A percentile compares a stretch with the other conserved stretches of the same genome.
These are phyloP conservation scores for Talaromyces funiculosus DNA, from an alignment of 2,329 filamentous ascomycete species.

Conservation along the genomic window DNA sequence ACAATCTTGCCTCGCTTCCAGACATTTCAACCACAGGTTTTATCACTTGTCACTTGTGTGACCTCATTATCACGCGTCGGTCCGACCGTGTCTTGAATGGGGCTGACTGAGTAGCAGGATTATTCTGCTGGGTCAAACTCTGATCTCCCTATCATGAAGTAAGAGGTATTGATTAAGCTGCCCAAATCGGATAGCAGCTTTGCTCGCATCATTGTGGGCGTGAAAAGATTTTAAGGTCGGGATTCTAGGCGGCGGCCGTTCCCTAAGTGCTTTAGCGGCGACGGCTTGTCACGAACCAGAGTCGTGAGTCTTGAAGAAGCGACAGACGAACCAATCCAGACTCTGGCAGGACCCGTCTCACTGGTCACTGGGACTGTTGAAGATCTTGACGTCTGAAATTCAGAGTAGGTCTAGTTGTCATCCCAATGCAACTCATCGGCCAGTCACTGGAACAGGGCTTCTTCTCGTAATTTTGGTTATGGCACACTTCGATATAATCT, in stretches of 20 bases:
- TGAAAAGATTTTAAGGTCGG: background rate
- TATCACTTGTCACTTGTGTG: conserved; percentile 6
- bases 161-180: background rate
- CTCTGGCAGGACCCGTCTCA: background rate
- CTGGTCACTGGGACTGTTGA: background rate
- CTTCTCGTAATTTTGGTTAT: background rate
- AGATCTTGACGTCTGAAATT: background rate
- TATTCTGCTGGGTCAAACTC: background rate
- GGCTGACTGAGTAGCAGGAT: background rate
- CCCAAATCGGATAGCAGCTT: background rate
- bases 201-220: background rate
- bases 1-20: conserved; percentile 13
- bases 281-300: background rate
- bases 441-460: background rate
- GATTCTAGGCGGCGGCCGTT: background rate
- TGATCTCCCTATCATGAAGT: background rate
- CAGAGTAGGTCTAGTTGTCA: background rate
- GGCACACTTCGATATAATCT: background rate
- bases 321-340: background rate
- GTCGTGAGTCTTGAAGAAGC: background rate
- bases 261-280: background rate
- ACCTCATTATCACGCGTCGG: background rate
- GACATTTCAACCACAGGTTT: background rate
- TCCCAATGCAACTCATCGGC: background rate
- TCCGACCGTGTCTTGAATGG: background rate